These are phyloP conservation scores for Leccinum fuscescens DNA, from an alignment of 1,284 basidiomycete genomes.

Conservation along the genomic window DNA sequence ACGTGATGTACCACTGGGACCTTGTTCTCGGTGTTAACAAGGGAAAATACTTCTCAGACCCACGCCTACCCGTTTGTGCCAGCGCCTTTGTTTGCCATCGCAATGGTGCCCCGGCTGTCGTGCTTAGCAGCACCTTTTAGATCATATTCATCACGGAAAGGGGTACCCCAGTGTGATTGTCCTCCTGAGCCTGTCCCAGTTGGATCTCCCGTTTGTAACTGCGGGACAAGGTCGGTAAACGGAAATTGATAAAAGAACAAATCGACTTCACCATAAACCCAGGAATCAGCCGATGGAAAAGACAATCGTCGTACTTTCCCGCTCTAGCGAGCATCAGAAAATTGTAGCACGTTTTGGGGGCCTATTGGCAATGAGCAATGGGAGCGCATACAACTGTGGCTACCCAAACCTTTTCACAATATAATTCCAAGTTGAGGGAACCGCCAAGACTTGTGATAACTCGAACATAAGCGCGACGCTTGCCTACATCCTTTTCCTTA, in stretches of 20 bases:
- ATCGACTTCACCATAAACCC: slow-evolving; percentile 84
- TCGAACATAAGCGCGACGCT: slow-evolving; percentile 86
- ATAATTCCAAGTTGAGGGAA: slow-evolving; percentile 88
- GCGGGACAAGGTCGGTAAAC: neutral
- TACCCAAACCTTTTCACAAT: slow-evolving; percentile 73
- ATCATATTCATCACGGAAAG: slow-evolving; percentile 92
- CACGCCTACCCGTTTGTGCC: slow-evolving; percentile 71
- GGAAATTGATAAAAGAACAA: neutral
- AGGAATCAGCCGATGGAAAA: slow-evolving; percentile 93
- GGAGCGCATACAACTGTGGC: neutral
- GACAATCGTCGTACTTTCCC: slow-evolving; percentile 86
- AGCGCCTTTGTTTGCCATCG: slow-evolving; percentile 92
- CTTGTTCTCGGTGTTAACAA: slow-evolving; percentile 36
- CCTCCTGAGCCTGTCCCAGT: slow-evolving; percentile 95
- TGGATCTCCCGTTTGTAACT: slow-evolving; percentile 96
- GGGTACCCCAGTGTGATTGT: slow-evolving; percentile 91
- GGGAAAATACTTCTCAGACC: neutral
- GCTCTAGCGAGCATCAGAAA: slow-evolving; percentile 88
- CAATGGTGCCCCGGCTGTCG: slow-evolving; percentile 75
- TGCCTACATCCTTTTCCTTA: slow-evolving; percentile 90
- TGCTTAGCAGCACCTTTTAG: slow-evolving; percentile 84
- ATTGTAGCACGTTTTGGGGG: slow-evolving; percentile 97
- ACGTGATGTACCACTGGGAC: slow-evolving; percentile 91
- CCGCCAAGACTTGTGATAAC: slow-evolving; percentile 88
- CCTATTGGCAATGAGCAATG: slow-evolving; percentile 43